Base-by-base conservation (phyloP, 208 protist genomes). In the Acanthamoeba lugdunensis region DNA sequence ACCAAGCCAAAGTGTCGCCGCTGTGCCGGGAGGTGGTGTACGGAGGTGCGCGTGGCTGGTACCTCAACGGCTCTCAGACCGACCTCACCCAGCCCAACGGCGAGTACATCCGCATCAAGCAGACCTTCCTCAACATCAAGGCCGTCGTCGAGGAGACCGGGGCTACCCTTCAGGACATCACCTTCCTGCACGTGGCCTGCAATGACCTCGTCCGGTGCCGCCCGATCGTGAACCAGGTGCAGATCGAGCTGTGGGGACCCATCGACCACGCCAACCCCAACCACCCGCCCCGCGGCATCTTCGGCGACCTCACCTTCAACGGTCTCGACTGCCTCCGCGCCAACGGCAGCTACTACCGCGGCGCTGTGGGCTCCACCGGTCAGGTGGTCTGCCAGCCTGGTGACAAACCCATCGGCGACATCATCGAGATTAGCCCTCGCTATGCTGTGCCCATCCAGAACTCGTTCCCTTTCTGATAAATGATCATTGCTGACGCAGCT, bases 111-210 rank as follows among this genome's bases (percentile, higher is more conserved):
- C 65, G 65, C 65, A 33, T 73, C 65, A 73, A 73, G 65, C 65
- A 73, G 65, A 33, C 65, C 65, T 73, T 73, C 65, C n/a, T 73
- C 65, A 73, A 73, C 65, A 73, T 73, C n/a, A n/a, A 37, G n/a
- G n/a, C 23, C 65, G 30, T 37, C 1, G 65, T 33, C 65, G 65
- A n/a, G n/a, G 23, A n/a, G 65, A n/a, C 23, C 9, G 65, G 65
- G 1, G 65, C 65, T 21, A 33, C n/a, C n/a, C 65, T 33, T 28
- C n/a, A 73, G 65, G 65, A 73, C 65, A 37, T n/a, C 65, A 33
- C 65, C 65, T n/a, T 37, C n/a, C n/a, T 73, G n/a, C 30, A 37
- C 9, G 65, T 73, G n/a, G 23, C 30, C 23, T n/a, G 23, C 65
- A 73, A 37, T 25, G 65, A 73, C 65, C 23, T 73, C 9, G 65